Conservation (phyloP, 169 alveolate genomes). For the Cyclospora cayetanensis region DNA sequence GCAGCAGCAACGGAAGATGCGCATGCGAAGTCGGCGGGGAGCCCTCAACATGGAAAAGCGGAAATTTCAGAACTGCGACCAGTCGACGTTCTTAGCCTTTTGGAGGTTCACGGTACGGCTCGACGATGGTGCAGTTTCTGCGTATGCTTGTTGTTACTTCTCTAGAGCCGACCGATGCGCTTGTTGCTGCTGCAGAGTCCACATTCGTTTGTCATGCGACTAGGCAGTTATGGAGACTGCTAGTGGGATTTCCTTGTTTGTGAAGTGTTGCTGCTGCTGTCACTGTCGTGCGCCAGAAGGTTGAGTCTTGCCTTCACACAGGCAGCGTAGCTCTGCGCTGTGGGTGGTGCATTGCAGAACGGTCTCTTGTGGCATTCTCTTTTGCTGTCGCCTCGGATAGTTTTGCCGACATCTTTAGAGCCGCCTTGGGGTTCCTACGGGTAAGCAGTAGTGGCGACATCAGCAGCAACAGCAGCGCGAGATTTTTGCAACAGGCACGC, state of each 20-base stretch:
- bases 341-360: slow-evolving; percentile 6
- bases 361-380: neutral
- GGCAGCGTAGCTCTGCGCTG: too few relatives aligned
- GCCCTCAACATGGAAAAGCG: too few relatives aligned
- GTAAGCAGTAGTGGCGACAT: neutral
- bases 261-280: neutral
- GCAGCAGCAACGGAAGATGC: too few relatives aligned
- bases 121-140: neutral
- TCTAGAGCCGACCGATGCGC: neutral
- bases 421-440: neutral
- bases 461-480: slow-evolving; percentile 36
- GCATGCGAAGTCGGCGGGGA: too few relatives aligned
- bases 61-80: too few relatives aligned
- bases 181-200: neutral
- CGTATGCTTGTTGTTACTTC: neutral
- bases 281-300: too few relatives aligned
- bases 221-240: too few relatives aligned
- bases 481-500: too few relatives aligned
- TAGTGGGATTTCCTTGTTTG: too few relatives aligned
- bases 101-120: neutral
- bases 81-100: too few relatives aligned
- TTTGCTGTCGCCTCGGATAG: neutral
- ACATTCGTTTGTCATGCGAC: too few relatives aligned
- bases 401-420: neutral
- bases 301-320: too few relatives aligned